Evolutionary conservation across 2,329 filamentous ascomycete genomes (phyloP), one percentile per base, ranked within the genome.

Genomic region (Colletotrichum ledebouriae): DNA sequence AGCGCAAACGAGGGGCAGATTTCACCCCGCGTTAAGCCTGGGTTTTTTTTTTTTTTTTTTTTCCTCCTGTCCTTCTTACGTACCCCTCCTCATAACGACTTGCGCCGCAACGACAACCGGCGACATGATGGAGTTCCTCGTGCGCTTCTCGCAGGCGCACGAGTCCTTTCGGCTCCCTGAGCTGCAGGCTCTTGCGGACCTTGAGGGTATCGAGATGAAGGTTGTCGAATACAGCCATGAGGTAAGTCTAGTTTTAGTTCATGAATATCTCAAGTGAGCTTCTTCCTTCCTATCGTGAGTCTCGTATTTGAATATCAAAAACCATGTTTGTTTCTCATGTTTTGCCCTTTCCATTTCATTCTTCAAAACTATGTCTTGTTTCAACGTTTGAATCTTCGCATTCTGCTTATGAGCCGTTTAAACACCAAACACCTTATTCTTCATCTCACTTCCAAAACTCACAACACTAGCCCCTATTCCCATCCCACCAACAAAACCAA

Each of bases 111-210:
- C 12, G 37, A 25, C 42, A 3, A 25, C 46, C 13, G 10, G 10
- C 15, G 25, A 15, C 17, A 33, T 3, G 39, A 89, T 90, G 89
- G 89, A 97, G 70, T 98, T 93, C 76, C 86, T 99, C 69, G 90
- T 99, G 71, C 92, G 95, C 74, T 94, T 98, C 77, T 92, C 91
- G 50, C 96, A 98, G 79, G 85, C 87, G 67, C 94, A 98, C 78
- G 94, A 98, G 82, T 91, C 89, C n/a, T 99, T 99, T 77, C 91
- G 95, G 44, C 84, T 89, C 63, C 89, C 94, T 3, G 96, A 99
- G 79, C 87, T 97, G 13, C 83, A 95, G 75, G 90, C 96, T 25
- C 83, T 99, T 20, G 94, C 94, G 4, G 82, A 88, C 10, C 77
- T 95, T 5, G 87, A 90, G 63, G 85, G 85, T 10, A 82, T 96